These are phyloP conservation scores for Fusarium sambucinum DNA, from an alignment of 2,329 filamentous ascomycete genomes.

Conservation along the genomic window DNA sequence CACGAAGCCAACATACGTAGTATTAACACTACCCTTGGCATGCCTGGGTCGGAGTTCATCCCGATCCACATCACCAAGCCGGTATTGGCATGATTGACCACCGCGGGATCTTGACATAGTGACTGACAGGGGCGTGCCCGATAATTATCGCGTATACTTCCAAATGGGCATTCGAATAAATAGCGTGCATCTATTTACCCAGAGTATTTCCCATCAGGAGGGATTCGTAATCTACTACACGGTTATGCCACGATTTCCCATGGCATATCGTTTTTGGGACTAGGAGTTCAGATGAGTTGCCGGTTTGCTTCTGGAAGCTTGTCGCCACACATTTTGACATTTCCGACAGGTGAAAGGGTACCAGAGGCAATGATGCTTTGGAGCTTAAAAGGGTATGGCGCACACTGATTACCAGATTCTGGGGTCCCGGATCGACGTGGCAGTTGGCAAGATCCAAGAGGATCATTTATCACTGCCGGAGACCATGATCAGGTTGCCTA, in stretches of 20 bases:
- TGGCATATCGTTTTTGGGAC: not conserved
- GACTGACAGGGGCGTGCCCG: not conserved
- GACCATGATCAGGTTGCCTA: slow-evolving; percentile 6
- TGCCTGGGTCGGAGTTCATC: not conserved
- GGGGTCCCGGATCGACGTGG: slow-evolving; percentile 12
- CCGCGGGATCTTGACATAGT: not conserved
- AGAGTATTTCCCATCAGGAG: not conserved
- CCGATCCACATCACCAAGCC: not conserved
- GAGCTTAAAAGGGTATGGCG: not conserved
- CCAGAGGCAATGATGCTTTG: not conserved
- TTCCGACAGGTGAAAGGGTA: not conserved
- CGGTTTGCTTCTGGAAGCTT: not conserved
- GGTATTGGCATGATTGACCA: not conserved
- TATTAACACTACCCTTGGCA: not conserved
- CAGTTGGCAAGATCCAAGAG: slow-evolving; percentile 4
- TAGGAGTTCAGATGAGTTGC: not conserved
- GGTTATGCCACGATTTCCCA: not conserved
- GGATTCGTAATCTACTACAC: not conserved
- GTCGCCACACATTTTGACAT: slow-evolving; percentile 11
- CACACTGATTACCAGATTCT: slow-evolving; percentile 16
- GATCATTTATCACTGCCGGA: not conserved
- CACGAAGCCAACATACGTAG: not conserved
- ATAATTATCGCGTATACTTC: not conserved
- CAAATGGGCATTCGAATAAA: not conserved
- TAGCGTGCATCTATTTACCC: not conserved